Percentiles rank a stretch among this genome's conserved stretches.
Evolutionary conservation across 2,329 filamentous ascomycete species (phyloP).

Genomic region (Rugonectria rugulosa): DNA sequence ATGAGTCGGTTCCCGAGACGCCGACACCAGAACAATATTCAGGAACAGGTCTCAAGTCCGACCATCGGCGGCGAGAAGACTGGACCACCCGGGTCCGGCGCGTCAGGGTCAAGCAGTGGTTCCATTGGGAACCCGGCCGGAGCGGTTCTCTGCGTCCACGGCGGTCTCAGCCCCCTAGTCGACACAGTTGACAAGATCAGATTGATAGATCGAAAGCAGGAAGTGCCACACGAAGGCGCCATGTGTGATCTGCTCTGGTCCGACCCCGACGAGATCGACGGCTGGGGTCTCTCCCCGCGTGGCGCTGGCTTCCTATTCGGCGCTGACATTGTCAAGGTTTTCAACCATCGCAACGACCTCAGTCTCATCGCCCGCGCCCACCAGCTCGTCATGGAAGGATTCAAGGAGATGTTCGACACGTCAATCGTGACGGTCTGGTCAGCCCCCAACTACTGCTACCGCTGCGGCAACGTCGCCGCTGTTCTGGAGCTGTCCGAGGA

Average conservation of each 20-base stretch:
- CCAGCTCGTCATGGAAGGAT: slow-evolving; percentile 98
- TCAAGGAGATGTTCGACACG: slow-evolving; percentile 98
- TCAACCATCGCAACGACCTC: slow-evolving; percentile 94
- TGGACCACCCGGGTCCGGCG: slow-evolving; percentile 81
- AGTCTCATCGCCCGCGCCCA: slow-evolving; percentile 93
- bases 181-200: slow-evolving; percentile 96
- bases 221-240: slow-evolving; percentile 96
- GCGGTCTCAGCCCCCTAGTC: slow-evolving; percentile 88
- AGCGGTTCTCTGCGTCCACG: slow-evolving; percentile 94
- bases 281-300: slow-evolving; percentile 92
- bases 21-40: slow-evolving; percentile 30
- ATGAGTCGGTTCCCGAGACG: slow-evolving; percentile 74
- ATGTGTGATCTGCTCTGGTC: slow-evolving; percentile 99
- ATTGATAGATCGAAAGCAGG: slow-evolving; percentile 93
- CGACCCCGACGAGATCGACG: slow-evolving; percentile 96
- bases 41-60: slow-evolving; percentile 39
- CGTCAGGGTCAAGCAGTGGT: slow-evolving; percentile 72
- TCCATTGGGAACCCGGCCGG: slow-evolving; percentile 74
- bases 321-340: slow-evolving; percentile 92
- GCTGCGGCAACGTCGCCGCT: slow-evolving; percentile 94
- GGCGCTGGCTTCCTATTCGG: slow-evolving; percentile 97
- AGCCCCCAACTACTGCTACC: slow-evolving; percentile 95
- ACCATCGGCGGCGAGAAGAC: slow-evolving; percentile 48
- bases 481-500: slow-evolving; percentile 94
- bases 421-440: slow-evolving; percentile 99